A percentile compares a stretch with the other conserved stretches of the same genome.
Evolutionary conservation across 805 yeast species (phyloP).

Genomic region (Saturnispora quitensis): DNA sequence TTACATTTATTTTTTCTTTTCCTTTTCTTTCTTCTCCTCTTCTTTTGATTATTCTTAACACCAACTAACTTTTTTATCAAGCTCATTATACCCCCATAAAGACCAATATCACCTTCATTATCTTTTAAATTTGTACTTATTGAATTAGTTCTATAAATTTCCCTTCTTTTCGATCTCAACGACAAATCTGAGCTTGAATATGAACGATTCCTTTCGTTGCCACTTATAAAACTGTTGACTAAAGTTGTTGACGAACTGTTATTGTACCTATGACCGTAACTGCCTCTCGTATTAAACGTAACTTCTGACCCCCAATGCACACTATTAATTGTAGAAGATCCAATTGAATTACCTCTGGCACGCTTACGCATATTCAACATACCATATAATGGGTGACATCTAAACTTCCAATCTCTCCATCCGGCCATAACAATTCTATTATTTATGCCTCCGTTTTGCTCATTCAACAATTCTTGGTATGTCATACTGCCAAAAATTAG

Average conservation of each 20-base stretch:
- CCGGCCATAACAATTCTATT: conserved; percentile 47
- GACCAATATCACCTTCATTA: background rate
- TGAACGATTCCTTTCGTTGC: background rate
- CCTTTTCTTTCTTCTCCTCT: background rate
- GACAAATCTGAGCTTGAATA: background rate
- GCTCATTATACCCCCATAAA: background rate
- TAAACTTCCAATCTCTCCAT: conserved; percentile 88
- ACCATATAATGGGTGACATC: conserved; percentile 58
- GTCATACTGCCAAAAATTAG: conserved; percentile 13
- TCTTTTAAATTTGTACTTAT: background rate
- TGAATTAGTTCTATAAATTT: background rate
- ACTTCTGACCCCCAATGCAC: background rate
- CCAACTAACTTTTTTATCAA: background rate
- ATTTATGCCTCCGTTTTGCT: background rate
- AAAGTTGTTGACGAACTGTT: background rate
- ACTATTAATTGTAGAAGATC: conserved; percentile 3
- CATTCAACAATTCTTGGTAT: conserved; percentile 6
- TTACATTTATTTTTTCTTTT: background rate
- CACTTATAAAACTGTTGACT: background rate
- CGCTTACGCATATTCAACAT: conserved; percentile 5
- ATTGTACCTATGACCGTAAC: background rate
- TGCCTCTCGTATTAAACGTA: background rate
- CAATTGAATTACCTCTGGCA: background rate
- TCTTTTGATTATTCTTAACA: background rate
- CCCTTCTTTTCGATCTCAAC: background rate